These are phyloP conservation scores for Periconia sp. DNA, from an alignment of 2,329 filamentous ascomycete species.

Conservation along the genomic window DNA sequence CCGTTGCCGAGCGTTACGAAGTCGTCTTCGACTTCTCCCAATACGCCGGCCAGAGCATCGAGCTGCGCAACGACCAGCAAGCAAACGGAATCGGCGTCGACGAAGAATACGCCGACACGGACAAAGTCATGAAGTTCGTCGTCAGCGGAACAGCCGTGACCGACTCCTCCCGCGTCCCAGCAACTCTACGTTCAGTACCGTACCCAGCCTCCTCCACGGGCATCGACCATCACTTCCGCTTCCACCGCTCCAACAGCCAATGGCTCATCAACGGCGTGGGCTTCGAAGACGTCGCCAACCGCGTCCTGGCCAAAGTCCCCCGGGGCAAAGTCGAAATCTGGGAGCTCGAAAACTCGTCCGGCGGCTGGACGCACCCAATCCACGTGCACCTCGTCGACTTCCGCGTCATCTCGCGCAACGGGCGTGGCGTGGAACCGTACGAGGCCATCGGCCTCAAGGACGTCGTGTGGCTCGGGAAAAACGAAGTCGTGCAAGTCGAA, in stretches of 20 bases:
- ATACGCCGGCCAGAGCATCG: slow-evolving; percentile 54
- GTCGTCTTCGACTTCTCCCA: slow-evolving; percentile 58
- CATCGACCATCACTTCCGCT: slow-evolving; percentile 34
- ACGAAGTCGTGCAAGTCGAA: slow-evolving; percentile 43
- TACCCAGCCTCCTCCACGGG: slow-evolving; percentile 26
- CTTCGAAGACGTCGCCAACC: slow-evolving; percentile 23
- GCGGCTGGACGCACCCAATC: slow-evolving; percentile 55
- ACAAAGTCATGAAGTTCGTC: slow-evolving; percentile 35
- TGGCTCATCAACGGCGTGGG: slow-evolving; percentile 36
- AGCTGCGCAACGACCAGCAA: slow-evolving; percentile 47
- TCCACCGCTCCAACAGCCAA: slow-evolving; percentile 25
- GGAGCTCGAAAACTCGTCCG: slow-evolving; percentile 49
- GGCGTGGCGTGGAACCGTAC: slow-evolving; percentile 49
- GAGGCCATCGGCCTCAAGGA: slow-evolving; percentile 59
- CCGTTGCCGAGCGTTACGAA: slow-evolving; percentile 61
- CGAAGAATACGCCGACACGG: slow-evolving; percentile 39
- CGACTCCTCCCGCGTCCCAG: slow-evolving; percentile 21
- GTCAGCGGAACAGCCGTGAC: slow-evolving; percentile 17
- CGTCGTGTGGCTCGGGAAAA: slow-evolving; percentile 56
- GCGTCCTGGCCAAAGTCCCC: slow-evolving; percentile 34
- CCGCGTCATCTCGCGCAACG: slow-evolving; percentile 46
- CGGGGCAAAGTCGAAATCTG: slow-evolving; percentile 36
- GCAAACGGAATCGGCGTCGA: slow-evolving; percentile 24
- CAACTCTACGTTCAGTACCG: slow-evolving; percentile 19
- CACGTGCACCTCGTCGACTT: slow-evolving; percentile 63